Percentiles rank a stretch among this genome's conserved stretches.
These are phyloP conservation scores for Fusarium temperatum DNA, from an alignment of 2,329 filamentous ascomycete genomes.

Conservation along the genomic window DNA sequence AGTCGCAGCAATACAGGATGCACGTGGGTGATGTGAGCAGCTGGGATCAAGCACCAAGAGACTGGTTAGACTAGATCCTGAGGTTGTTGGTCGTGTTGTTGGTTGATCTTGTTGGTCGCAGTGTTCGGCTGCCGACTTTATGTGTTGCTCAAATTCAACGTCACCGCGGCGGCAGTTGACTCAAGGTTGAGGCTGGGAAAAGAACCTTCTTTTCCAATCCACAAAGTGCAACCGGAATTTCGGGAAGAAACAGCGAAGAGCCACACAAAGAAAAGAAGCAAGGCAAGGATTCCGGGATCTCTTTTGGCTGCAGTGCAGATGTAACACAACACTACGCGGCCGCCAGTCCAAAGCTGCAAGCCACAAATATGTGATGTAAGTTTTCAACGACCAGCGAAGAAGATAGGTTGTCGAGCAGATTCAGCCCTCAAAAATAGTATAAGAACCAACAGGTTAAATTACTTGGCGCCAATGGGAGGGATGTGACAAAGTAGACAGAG, in stretches of 20 bases:
- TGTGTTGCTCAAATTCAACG: background rate
- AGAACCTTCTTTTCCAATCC: background rate
- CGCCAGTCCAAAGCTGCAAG: constrained; percentile 27
- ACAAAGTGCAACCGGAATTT: background rate
- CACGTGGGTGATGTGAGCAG: constrained; percentile 36
- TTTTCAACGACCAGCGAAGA: constrained; percentile 34
- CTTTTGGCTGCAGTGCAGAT: constrained; percentile 27
- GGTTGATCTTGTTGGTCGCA: constrained; percentile 9
- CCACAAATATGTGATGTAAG: constrained; percentile 33
- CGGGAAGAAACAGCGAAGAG: constrained; percentile 10
- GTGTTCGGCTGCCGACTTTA: background rate
- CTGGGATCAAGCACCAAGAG: constrained; percentile 16
- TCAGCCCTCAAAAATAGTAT: background rate
- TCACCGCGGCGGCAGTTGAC: background rate
- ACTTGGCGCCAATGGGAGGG: constrained; percentile 7
- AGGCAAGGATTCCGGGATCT: constrained; percentile 21
- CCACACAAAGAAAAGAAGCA: constrained; percentile 2
- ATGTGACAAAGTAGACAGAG: background rate
- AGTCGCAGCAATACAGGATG: constrained; percentile 37
- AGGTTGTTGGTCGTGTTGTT: background rate
- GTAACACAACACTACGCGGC: constrained; percentile 18
- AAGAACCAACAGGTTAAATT: background rate
- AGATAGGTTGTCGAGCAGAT: constrained; percentile 1
- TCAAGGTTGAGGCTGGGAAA: background rate
- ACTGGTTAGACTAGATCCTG: constrained; percentile 2